Conservation (phyloP, 179 eudicot genomes). For the Monotropa hypopitys region DNA sequence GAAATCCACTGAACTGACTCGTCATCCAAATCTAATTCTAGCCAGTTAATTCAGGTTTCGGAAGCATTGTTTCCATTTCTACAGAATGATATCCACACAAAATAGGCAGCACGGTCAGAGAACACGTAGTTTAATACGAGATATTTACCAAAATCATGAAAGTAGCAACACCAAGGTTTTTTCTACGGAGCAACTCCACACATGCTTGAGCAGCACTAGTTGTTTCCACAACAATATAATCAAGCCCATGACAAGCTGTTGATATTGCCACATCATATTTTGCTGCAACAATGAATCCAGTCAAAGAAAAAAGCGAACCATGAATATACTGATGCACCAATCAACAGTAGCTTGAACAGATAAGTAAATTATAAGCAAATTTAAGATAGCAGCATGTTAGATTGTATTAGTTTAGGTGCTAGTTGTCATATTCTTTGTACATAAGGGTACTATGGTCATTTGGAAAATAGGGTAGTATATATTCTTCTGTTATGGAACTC, state of each 20-base stretch:
- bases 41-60: neutral
- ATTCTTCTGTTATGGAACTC: too few species aligned
- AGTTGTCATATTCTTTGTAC: too few species aligned
- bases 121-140: neutral
- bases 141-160: slow-evolving; percentile 85
- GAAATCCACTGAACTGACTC: neutral
- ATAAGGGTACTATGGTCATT: too few species aligned
- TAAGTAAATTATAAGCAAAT: neutral
- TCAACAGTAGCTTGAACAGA: neutral
- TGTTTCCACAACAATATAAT: slow-evolving; percentile 90
- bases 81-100: neutral
- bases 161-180: slow-evolving; percentile 89
- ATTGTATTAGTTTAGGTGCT: too few species aligned
- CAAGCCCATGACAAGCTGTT: slow-evolving; percentile 92
- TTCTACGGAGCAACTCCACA: slow-evolving; percentile 75
- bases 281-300: slow-evolving; percentile 32
- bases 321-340: neutral
- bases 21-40: neutral
- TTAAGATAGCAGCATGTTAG: neutral
- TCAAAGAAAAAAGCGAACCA: slow-evolving; percentile 1
- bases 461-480: too few species aligned
- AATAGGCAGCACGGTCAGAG: neutral
- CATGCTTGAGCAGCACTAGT: slow-evolving; percentile 87
- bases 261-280: slow-evolving; percentile 90
- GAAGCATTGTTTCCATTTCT: neutral